Evolutionary conservation across 495 filamentous ascomycete species (phyloP), one percentile per base, ranked within the genome.

Genomic region (Chaetomium fimeti): DNA sequence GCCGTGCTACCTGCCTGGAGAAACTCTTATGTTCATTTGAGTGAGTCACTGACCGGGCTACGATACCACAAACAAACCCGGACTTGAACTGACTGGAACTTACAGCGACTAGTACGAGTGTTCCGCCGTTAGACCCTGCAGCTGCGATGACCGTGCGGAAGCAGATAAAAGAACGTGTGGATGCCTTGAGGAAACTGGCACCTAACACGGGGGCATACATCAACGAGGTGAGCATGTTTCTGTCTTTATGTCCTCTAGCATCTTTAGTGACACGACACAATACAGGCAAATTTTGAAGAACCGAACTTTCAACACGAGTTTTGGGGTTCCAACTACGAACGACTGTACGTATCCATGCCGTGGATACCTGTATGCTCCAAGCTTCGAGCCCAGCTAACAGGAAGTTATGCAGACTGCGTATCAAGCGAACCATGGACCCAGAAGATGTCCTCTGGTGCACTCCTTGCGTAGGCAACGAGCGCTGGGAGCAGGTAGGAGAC

Each of bases 401-500:
- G 3, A 25, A 13, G 45, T 43, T 3, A 29, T 13, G 29, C 54
- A 56, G 68, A 27, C 53, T 71, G 5, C 29, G 38, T 24, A 83
- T 85, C 61, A 85, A 87, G 69, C 70, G 77, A 51, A 75, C 75
- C 52, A 78, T 84, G 18, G 87, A 90, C 72, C 86, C 87, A 0
- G 59, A 77, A 12, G 78, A 82, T 48, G 71, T 88, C 5, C 81
- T 89, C 47, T 89, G 85, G 76, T 87, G 80, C 47, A 70, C 67
- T 16, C 82, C 82, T 3, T 86, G 82, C 25, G 86, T 89, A 2
- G 86, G 87, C 3, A 85, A 82, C 61, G 87, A 88, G 52, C 75
- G 75, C n/a, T 89, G 86, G 86, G 59, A 75, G 18, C 71, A 77
- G 38, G 68, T 67, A 1, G 76, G 69, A 18, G 72, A 71, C 38